Conservation (phyloP, 139 green algal species). For the Pseudopediastrum boryanum region DNA sequence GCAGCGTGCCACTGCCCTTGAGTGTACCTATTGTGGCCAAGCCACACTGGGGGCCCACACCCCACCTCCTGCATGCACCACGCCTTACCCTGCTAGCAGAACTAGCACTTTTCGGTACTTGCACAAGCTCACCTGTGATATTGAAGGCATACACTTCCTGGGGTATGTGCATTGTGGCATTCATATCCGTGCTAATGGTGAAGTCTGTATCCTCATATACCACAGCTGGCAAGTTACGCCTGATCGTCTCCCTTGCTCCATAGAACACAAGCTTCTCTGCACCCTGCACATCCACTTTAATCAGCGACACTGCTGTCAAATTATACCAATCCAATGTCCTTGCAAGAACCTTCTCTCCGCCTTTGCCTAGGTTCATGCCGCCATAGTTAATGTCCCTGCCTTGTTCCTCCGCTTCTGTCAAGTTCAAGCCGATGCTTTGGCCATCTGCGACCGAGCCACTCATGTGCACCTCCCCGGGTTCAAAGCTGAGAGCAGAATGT, state of each 20-base stretch:
- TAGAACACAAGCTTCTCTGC: not conserved
- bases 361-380: not conserved
- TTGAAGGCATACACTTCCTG: not conserved
- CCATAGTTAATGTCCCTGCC: not conserved
- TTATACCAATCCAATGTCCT: not conserved
- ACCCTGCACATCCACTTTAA: not conserved
- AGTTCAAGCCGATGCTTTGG: not conserved
- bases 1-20: too few relatives aligned
- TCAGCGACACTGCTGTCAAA: not conserved
- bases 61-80: too few relatives aligned
- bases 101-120: too few relatives aligned
- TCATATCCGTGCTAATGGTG: not conserved
- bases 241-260: not conserved
- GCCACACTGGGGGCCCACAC: too few relatives aligned
- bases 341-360: not conserved
- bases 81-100: too few relatives aligned
- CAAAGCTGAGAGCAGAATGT: not conserved
- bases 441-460: not conserved
- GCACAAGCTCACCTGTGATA: too few relatives aligned
- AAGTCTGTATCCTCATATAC: not conserved
- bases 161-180: not conserved
- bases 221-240: not conserved
- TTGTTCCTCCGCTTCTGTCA: not conserved
- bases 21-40: too few relatives aligned
- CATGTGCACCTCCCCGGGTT: not conserved